Conservation (phyloP, 2,329 filamentous ascomycete genomes). For the Verticillium nubilum region DNA sequence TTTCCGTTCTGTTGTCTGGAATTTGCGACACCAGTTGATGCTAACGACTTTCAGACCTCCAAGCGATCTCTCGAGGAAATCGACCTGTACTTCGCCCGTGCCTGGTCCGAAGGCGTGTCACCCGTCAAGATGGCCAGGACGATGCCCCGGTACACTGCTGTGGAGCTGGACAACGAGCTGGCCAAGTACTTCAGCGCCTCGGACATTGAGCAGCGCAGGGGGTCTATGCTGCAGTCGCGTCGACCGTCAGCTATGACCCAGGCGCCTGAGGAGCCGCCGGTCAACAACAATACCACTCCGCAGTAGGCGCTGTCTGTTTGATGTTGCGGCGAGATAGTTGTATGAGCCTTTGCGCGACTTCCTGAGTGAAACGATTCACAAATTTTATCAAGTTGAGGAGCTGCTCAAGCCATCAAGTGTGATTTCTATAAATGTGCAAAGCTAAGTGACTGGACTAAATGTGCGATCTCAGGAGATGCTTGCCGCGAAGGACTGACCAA, state of each 20-base stretch:
- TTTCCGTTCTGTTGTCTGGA: not conserved
- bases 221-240: not conserved
- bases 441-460: too few species aligned
- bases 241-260: not conserved
- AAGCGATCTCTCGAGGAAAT: constrained; percentile 55
- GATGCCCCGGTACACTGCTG: not conserved
- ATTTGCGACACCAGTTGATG: constrained; percentile 50
- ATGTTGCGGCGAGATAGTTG: too few species aligned
- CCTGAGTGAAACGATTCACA: too few species aligned
- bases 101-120: constrained; percentile 17
- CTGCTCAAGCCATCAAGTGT: too few species aligned
- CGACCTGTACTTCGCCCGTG: constrained; percentile 34
- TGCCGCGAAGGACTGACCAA: too few species aligned
- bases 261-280: not conserved
- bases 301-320: not conserved
- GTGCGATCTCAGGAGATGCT: too few species aligned
- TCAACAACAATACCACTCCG: not conserved
- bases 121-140: constrained; percentile 15
- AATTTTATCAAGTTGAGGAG: too few species aligned
- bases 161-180: constrained; percentile 19
- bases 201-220: constrained; percentile 8
- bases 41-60: constrained; percentile 41
- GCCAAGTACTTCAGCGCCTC: constrained; percentile 20
- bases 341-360: too few species aligned
- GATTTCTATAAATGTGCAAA: too few species aligned